Evolutionary conservation across 305 asterid genomes (phyloP), one percentile per base, ranked within the genome.

Genomic region (Fraxinus xanthoxyloides): DNA sequence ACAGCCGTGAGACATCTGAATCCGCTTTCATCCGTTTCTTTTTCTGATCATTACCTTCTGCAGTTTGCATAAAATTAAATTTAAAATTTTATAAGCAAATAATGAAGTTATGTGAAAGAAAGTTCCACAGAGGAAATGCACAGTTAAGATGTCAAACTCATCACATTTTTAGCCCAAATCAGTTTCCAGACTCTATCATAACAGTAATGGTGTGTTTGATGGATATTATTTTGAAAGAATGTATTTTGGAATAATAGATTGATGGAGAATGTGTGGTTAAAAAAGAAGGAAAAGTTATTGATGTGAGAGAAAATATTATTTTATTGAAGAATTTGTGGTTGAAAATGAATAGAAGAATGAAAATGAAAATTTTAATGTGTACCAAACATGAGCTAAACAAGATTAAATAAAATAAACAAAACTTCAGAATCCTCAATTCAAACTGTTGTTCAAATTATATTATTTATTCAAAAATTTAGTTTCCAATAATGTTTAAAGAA

Each of bases 21-120:
- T 94, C 98, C 56, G 90, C 87, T 85, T 94, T 94, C 89, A 90
- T 88, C 85, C 93, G 93, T 86, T 93, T 94, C 91, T 90, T 95
- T 83, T 93, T 95, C 90, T 85, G 98, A 91, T 93, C 98, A 78
- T 85, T 87, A 79, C 94, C 97, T 81, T 91, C 98, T 94, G 97
- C 90, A 87, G 51, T 75, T 77, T 30, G 36, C 79, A 83, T 81
- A 83, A 75, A 79, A 85, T 73, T 78, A 48, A 80, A 84, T 82
- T 87, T 86, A 86, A 78, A 84, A 3, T 67, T 82, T 36, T 40
- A 59, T 35, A 48, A 72, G 70, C 23, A 56, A 36, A 63, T n/a
- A 23, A 61, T 70, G 82, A 79, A 67, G 76, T 69, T 19, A 67
- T 76, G 30, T 21, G 72, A 36, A 67, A 30, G 26, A 54, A 69